Evolutionary conservation across 805 yeast species (phyloP).

Genomic region (Dipodascus albidus): DNA sequence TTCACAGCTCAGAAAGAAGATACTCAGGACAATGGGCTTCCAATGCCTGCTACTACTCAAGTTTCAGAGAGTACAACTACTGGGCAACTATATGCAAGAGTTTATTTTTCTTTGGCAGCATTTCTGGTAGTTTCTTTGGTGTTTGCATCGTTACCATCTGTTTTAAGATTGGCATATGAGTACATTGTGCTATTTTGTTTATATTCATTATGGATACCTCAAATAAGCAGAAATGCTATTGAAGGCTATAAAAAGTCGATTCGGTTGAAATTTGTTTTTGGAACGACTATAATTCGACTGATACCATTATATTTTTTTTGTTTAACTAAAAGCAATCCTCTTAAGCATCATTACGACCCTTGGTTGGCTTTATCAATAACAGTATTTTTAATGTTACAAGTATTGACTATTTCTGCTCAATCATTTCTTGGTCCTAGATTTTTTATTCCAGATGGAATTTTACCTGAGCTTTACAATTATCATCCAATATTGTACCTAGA

Average conservation of each 20-base stretch:
- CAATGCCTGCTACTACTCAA: neutral
- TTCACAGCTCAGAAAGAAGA: conserved; percentile 47
- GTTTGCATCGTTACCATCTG: conserved; percentile 52
- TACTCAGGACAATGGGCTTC: conserved; percentile 15
- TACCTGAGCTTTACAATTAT: conserved; percentile 79
- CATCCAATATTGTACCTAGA: conserved; percentile 52
- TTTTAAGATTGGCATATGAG: conserved; percentile 45
- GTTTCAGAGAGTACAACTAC: conserved; percentile 38
- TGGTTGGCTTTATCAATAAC: conserved; percentile 35
- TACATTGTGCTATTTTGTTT: conserved; percentile 37
- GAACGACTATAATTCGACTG: conserved; percentile 51
- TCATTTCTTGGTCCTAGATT: conserved; percentile 67
- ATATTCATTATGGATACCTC: conserved; percentile 83
- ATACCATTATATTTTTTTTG: conserved; percentile 57
- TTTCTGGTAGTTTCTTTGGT: conserved; percentile 47
- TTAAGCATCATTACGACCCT: conserved; percentile 56
- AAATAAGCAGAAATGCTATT: conserved; percentile 62
- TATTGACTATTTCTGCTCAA: conserved; percentile 48
- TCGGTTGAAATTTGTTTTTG: conserved; percentile 61
- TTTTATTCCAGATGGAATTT: conserved; percentile 60
- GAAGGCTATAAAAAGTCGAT: conserved; percentile 60
- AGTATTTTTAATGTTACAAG: conserved; percentile 53
- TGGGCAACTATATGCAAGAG: conserved; percentile 46
- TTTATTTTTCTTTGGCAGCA: conserved; percentile 39
- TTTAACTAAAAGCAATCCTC: conserved; percentile 41